Base-by-base conservation (phyloP, 306 rosid genomes). In the Quercus engelmannii region DNA sequence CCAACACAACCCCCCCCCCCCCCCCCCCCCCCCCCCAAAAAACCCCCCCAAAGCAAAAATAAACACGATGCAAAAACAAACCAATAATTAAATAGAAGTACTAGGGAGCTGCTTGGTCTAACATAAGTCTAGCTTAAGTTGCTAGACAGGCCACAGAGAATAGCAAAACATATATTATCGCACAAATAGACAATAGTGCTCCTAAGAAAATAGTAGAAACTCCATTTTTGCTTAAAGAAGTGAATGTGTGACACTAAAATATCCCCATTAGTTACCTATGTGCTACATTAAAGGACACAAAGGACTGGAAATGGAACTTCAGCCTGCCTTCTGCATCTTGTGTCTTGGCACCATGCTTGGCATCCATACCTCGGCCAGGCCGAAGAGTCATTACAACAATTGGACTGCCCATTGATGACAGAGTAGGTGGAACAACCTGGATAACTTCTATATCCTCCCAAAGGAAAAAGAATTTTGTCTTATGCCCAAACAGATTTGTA, bases 371-470 rank as follows among this genome's bases (percentile, higher is more conserved):
- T 85, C 94, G 89, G 74, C 99, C 96, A 15, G 69, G 87, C 73
- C 93, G 87, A 57, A 96, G 94, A 76, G 97, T 93, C 65, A 96
- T 83, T 86, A 86, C 84, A 58, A 93, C 78, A 78, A 86, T 85
- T 8, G 99, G 99, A 81, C 98, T 96, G 2, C 97, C 99, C 99
- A 96, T 93, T 13, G 99, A 96, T 25, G 98, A 88, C 65, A 96
- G 87, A 69, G 96, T 87, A 63, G 99, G 98, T 55, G 94, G 84
- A 84, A 83, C 69, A 67, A 91, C 83, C 57, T 93, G 88, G 72
- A 96, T 90, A 59, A 91, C 97, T 81, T 96, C 98, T 69, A 96
- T 86, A 80, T 96, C 99, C 82, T 93, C 99, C 99, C 99, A 96
- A 73, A 96, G 92, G 79, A 93, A 88, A 79, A 89, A 95, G 88